Base-by-base conservation (phyloP, 345 rosid genomes). In the Aurinia saxatilis region DNA sequence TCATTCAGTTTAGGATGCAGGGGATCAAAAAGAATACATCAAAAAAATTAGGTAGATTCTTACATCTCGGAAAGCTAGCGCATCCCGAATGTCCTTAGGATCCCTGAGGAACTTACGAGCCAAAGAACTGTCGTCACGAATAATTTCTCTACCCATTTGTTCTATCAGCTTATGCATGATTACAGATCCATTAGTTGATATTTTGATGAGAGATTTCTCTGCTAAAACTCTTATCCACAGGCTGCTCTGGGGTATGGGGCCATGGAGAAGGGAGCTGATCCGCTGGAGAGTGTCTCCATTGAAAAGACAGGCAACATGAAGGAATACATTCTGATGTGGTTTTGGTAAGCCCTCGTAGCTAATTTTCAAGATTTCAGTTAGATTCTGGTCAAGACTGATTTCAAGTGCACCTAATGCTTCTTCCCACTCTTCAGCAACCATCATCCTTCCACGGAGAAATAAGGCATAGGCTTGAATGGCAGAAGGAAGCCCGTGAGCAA, bases 381-480 rank as follows among this genome's bases (percentile, higher is more conserved):
- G 27, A 10, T 36, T 37, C 35, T n/a, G 9, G 7, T 34, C 33
- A 48, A 15, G 66, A 37, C 6, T 19, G 16, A 13, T 48, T 31
- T 23, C 46, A 10, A 61, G 10, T 35, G 8, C 12, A 16, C 45
- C 1, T 34, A 61, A 13, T 10, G 46, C 30, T 16, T 63, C 47
- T 59, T 62, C 65, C 82, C 75, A 70, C 16, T 39, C 35, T 5
- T 14, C 27, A 15, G 40, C 10, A 11, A 2, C 30, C 12, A 10
- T 14, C 3, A 12, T 44, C 50, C 29, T 56, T 15, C 35, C 42
- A 10, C 21, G 46, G 8, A 75, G 33, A 19, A 8, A 61, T 1
- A 63, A 61, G 10, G 68, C 76, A 5, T 65, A 10, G 9, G 71
- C 63, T 57, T 53, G 56, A 30, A 79, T 57, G 19, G 75, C 73